Base-by-base conservation (phyloP, 2,329 filamentous ascomycete species). In the Colletotrichum liaoningense region DNA sequence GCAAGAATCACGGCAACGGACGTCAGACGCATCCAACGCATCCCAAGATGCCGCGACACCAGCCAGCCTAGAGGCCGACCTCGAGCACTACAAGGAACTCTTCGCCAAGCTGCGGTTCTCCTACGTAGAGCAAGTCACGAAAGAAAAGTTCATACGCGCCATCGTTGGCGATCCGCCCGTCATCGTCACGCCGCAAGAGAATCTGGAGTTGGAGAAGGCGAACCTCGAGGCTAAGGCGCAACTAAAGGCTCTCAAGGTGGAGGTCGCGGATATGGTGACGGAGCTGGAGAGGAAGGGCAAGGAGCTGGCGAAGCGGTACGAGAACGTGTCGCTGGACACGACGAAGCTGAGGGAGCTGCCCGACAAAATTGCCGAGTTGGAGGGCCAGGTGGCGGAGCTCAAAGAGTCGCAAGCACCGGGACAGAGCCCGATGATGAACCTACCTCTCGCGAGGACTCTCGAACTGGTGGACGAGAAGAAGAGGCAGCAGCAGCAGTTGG, bases 101-200 rank as follows among this genome's bases (percentile, higher is more conserved):
- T 99, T 98, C 83, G 93, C 95, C 55, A 98, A 99, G 85, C 89
- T 98, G 52, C 94, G 96, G 77, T 98, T 98, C 86, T 97, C 94
- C 76, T 98, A 98, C 84, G 93, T 98, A 78, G 97, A 99, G 84
- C 97, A 98, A 86, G 95, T 98, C 75, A 98, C 96, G 57, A 99
- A 98, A 84, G 97, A 99, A 82, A 97, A 98, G 80, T 98, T 98
- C 83, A 92, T 99, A 67, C 94, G 95, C 77, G 93, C 94, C 75
- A 97, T 98, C 77, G 95, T 97, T 19, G 95, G 94, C 75, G 94
- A 98, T 75, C 95, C 95, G 62, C 97, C 96, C 0, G 88, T 95
- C 19, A 93, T 98, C 58, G 94, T 97, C 71, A 93, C 93, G 54
- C 90, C 92, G 56, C 89, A 92, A 77, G 95, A 98, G 80, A 98